Evolutionary conservation across 495 filamentous ascomycete species (phyloP).

Genomic region (Articulospora tetracladia): DNA sequence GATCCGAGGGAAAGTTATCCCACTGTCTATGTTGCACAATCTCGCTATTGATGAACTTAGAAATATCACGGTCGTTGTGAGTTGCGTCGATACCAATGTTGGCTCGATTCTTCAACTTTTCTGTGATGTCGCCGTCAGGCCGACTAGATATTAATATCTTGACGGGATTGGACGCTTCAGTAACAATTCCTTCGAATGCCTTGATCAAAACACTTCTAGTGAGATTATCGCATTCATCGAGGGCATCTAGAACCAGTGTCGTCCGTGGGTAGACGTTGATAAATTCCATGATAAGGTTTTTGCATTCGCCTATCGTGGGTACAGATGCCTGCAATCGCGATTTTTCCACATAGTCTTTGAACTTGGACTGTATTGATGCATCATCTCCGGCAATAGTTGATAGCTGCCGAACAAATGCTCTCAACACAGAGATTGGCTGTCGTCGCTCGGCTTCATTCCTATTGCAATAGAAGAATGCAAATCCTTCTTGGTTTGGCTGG

Average conservation of each 20-base stretch:
- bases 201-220: conserved; percentile 17
- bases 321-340: conserved; percentile 13
- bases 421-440: conserved; percentile 31
- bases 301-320: conserved; percentile 22
- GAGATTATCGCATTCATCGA: conserved; percentile 26
- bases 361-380: conserved; percentile 16
- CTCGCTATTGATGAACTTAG: conserved; percentile 22
- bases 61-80: conserved; percentile 28
- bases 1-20: conserved; percentile 9
- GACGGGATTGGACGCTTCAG: conserved; percentile 26
- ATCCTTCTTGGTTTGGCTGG: conserved; percentile 25
- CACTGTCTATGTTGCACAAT: conserved; percentile 16
- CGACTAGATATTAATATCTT: conserved; percentile 46
- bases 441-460: conserved; percentile 27
- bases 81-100: conserved; percentile 35
- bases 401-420: conserved; percentile 36
- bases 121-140: conserved; percentile 33
- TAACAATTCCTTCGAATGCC: conserved; percentile 21
- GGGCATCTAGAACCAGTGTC: conserved; percentile 25
- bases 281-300: conserved; percentile 22
- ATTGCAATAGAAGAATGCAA: conserved; percentile 42
- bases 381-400: conserved; percentile 21
- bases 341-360: conserved; percentile 11
- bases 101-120: conserved; percentile 20
- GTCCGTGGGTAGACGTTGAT: conserved; percentile 22